Percentiles rank a stretch among this genome's conserved stretches.
phyloP scores from a whole-genome alignment of 805 yeast species.

The Limtongozyma cylindracea region DNA sequence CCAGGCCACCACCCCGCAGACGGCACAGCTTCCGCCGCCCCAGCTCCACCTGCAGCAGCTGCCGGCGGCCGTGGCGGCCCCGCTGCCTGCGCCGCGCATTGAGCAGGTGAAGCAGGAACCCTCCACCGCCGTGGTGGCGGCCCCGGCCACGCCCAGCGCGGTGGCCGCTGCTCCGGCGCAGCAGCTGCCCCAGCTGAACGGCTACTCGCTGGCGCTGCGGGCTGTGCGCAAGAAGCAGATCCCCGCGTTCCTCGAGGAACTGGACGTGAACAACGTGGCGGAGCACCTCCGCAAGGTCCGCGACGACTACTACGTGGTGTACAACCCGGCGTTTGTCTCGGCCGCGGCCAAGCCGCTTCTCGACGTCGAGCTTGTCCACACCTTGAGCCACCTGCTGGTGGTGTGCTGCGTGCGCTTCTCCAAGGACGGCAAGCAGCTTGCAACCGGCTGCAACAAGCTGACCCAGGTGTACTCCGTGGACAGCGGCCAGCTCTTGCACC shows the following conservation, averaged over 20 bases:
- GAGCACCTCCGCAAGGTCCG: slow-evolving; percentile 62
- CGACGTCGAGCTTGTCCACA: slow-evolving; percentile 74
- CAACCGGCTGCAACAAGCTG: slow-evolving; percentile 91
- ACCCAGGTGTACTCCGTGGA: slow-evolving; percentile 87
- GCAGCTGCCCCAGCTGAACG: slow-evolving; percentile 1
- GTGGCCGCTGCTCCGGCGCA: slow-evolving; percentile 3
- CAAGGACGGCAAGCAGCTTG: slow-evolving; percentile 74
- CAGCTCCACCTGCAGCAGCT: slow-evolving; percentile 1
- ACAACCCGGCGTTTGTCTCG: slow-evolving; percentile 77
- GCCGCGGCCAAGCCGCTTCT: slow-evolving; percentile 22
- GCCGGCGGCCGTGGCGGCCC: slow-evolving; percentile 1
- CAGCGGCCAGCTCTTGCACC: slow-evolving; percentile 74
- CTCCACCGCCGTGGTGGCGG: too few relatives aligned
- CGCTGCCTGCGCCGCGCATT: too few relatives aligned
- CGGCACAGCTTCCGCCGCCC: not conserved
- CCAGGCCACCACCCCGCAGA: slow-evolving; percentile 4
- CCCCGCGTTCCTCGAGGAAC: slow-evolving; percentile 58
- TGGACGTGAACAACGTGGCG: slow-evolving; percentile 56
- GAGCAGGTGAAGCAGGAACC: slow-evolving; percentile 1
- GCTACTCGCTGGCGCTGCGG: slow-evolving; percentile 9
- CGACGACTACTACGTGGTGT: slow-evolving; percentile 67
- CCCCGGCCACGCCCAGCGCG: slow-evolving; percentile 2
- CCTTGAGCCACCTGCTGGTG: slow-evolving; percentile 80
- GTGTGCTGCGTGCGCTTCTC: slow-evolving; percentile 93
- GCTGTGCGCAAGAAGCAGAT: slow-evolving; percentile 30